These are phyloP conservation scores for Prunus mongolica DNA, from an alignment of 306 rosid species.

Conservation along the genomic window DNA sequence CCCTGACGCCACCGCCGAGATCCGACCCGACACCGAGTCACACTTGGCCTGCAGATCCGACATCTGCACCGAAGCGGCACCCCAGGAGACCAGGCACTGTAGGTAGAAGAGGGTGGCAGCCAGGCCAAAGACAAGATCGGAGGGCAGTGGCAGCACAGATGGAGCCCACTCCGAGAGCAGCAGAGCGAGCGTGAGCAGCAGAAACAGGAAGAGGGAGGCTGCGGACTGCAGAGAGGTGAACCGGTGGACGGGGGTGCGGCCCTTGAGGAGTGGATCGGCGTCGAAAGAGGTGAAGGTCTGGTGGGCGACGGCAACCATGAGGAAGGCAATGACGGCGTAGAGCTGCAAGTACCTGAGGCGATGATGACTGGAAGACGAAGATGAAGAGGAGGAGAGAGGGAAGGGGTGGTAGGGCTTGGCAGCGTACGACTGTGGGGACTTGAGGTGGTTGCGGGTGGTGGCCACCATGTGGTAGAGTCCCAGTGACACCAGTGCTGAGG, in stretches of 20 bases:
- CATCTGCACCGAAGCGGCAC: slow-evolving; percentile 56
- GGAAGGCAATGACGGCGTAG: slow-evolving; percentile 41
- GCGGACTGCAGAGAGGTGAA: slow-evolving; percentile 76
- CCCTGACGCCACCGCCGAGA: slow-evolving; percentile 49
- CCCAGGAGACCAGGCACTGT: slow-evolving; percentile 42
- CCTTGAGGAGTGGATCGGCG: slow-evolving; percentile 69
- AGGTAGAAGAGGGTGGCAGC: slow-evolving; percentile 65
- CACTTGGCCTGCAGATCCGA: slow-evolving; percentile 80
- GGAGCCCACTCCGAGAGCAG: slow-evolving; percentile 56
- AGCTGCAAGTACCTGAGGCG: slow-evolving; percentile 58
- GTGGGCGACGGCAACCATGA: slow-evolving; percentile 51
- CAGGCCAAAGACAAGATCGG: slow-evolving; percentile 66
- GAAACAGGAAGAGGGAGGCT: slow-evolving; percentile 57
- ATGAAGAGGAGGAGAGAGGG: slow-evolving; percentile 26
- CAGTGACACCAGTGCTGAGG: slow-evolving; percentile 41
- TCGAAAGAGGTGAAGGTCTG: slow-evolving; percentile 50
- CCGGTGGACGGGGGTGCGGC: slow-evolving; percentile 77
- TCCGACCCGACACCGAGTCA: slow-evolving; percentile 46
- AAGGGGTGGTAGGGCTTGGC: slow-evolving; percentile 82
- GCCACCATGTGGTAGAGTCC: slow-evolving; percentile 69
- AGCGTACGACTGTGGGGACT: slow-evolving; percentile 58
- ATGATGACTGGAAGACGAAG: slow-evolving; percentile 24
- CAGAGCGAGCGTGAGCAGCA: slow-evolving; percentile 49
- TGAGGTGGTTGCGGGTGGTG: slow-evolving; percentile 52
- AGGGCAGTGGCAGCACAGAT: slow-evolving; percentile 47